A percentile compares a stretch with the other conserved stretches of the same genome.
Conservation (phyloP, 106 monocot genomes). For the Allium sativum region DNA sequence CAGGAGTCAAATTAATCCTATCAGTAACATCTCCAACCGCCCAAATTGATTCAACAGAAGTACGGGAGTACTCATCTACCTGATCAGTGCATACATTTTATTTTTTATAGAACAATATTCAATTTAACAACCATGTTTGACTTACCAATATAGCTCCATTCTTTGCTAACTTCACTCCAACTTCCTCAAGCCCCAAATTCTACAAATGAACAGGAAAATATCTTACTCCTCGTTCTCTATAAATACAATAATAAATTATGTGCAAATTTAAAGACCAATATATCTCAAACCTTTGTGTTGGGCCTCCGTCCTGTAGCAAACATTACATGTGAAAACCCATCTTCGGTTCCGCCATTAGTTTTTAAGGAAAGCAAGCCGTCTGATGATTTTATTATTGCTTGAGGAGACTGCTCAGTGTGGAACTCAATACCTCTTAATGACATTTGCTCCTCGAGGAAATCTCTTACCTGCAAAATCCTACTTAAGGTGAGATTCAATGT, state of each 20-base stretch:
- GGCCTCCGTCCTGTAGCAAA: constrained; percentile 97
- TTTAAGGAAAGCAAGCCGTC: constrained; percentile 70
- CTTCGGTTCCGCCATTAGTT: constrained; percentile 78
- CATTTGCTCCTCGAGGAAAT: constrained; percentile 97
- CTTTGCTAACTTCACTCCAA: constrained; percentile 74
- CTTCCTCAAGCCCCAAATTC: constrained; percentile 85
- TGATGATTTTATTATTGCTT: constrained; percentile 61
- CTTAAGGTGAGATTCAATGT: neutral
- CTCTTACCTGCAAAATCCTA: constrained; percentile 48
- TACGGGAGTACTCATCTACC: constrained; percentile 89
- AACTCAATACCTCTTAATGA: constrained; percentile 83
- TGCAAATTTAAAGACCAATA: neutral
- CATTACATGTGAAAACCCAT: constrained; percentile 97
- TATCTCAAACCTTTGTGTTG: constrained; percentile 67
- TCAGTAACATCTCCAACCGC: constrained; percentile 96
- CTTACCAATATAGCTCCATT: constrained; percentile 88
- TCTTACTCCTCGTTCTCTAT: no score
- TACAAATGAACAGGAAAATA: constrained; percentile 15
- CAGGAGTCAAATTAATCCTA: constrained; percentile 92
- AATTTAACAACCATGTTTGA: neutral
- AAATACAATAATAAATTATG: neutral
- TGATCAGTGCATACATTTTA: constrained; percentile 7
- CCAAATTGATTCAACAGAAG: constrained; percentile 91
- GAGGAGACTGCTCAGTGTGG: constrained; percentile 80
- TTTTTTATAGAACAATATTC: neutral